These are phyloP conservation scores for Klebsormidium nitens DNA, from an alignment of 139 green algal genomes.

Conservation along the genomic window DNA sequence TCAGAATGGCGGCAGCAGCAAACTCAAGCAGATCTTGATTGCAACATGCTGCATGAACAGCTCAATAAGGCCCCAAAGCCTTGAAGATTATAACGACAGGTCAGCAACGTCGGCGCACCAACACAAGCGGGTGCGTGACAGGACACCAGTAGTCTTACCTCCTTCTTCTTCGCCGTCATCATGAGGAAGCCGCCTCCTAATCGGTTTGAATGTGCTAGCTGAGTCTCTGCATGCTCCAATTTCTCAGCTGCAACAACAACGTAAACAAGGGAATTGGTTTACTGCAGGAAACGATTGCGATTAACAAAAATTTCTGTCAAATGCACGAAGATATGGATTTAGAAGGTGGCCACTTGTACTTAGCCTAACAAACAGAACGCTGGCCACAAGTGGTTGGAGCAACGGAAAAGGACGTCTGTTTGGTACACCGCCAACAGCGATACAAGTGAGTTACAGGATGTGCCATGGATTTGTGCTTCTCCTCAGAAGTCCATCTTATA, in stretches of 20 bases:
- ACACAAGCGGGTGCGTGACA: no score
- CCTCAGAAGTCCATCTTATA: not conserved
- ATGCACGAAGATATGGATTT: not conserved
- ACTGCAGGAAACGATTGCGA: not conserved
- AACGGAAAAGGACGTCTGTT: constrained; percentile 1
- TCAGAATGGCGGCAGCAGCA: no score
- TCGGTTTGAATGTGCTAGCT: constrained; percentile 48
- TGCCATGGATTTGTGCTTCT: constrained; percentile 3
- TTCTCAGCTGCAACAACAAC: constrained; percentile 65
- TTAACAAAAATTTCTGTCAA: not conserved
- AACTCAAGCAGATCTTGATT: no score
- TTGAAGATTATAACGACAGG: no score
- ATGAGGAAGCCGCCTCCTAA: constrained; percentile 50
- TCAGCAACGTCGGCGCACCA: no score
- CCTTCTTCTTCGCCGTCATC: constrained; percentile 45
- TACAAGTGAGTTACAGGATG: not conserved
- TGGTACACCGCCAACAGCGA: not conserved
- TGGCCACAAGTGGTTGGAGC: not conserved
- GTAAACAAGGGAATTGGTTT: not conserved
- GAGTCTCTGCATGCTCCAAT: constrained; percentile 73
- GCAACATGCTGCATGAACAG: no score
- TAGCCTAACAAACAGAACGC: not conserved
- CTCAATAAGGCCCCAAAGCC: no score
- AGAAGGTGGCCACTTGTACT: not conserved
- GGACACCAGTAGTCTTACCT: no score